These are phyloP conservation scores for Neurospora sp. DNA, from an alignment of 495 filamentous ascomycete genomes.

Conservation along the genomic window DNA sequence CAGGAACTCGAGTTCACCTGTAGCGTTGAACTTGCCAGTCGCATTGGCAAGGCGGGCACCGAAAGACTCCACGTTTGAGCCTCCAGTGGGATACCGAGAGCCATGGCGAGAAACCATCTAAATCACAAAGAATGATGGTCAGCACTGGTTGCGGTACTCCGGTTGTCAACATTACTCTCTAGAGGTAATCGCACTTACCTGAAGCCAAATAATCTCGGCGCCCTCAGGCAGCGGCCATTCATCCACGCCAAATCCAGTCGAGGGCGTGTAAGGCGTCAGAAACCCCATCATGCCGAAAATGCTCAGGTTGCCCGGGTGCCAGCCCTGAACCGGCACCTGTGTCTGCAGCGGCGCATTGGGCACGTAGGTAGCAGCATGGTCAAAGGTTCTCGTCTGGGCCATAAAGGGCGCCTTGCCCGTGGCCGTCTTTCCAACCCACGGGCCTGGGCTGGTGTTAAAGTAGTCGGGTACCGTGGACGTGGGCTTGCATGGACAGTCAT, in stretches of 20 bases:
- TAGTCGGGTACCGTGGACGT: conserved; percentile 37
- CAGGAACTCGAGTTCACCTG: conserved; percentile 48
- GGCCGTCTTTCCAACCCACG: conserved; percentile 42
- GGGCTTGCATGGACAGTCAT: conserved; percentile 8
- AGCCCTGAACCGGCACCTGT: conserved; percentile 42
- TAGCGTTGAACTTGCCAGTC: conserved; percentile 43
- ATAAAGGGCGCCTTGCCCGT: conserved; percentile 47
- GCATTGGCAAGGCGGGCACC: conserved; percentile 45
- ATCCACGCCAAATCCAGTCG: conserved; percentile 43
- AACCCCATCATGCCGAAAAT: conserved; percentile 47
- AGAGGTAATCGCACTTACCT: conserved; percentile 29
- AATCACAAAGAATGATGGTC: conserved; percentile 27
- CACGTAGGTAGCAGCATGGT: conserved; percentile 35
- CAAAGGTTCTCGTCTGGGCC: conserved; percentile 47
- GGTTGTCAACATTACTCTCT: neutral
- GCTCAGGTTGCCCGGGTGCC: conserved; percentile 31
- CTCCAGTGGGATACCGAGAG: conserved; percentile 60
- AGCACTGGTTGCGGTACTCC: neutral
- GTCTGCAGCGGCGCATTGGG: conserved; percentile 51
- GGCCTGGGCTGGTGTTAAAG: conserved; percentile 42
- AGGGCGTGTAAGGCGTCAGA: conserved; percentile 32
- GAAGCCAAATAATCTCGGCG: conserved; percentile 45
- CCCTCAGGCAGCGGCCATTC: conserved; percentile 47
- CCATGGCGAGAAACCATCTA: conserved; percentile 73
- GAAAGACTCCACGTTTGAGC: conserved; percentile 45